These are phyloP conservation scores for Trichophyton rubrum DNA, from an alignment of 2,329 filamentous ascomycete genomes.

Conservation along the genomic window DNA sequence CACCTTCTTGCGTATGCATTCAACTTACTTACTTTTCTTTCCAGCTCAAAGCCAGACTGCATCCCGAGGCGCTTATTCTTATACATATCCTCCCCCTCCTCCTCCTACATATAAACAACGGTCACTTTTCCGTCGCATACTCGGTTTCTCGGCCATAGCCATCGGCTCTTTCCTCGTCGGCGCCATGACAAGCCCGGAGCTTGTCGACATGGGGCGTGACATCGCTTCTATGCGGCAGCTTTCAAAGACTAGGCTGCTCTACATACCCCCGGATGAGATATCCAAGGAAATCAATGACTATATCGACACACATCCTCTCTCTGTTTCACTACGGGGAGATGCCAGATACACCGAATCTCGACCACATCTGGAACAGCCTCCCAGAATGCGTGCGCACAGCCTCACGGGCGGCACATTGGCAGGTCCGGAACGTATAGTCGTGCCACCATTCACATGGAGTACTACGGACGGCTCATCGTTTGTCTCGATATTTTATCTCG, in stretches of 20 bases:
- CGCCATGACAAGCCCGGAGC: constrained; percentile 18
- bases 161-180: constrained; percentile 24
- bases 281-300: constrained; percentile 53
- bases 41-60: neutral
- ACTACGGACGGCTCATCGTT: constrained; percentile 58
- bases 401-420: constrained; percentile 70
- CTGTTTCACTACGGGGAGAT: constrained; percentile 53
- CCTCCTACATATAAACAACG: constrained; percentile 14
- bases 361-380: constrained; percentile 77
- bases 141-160: constrained; percentile 28
- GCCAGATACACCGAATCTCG: constrained; percentile 61
- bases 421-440: constrained; percentile 61
- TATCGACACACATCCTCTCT: constrained; percentile 65
- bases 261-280: constrained; percentile 43
- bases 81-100: neutral
- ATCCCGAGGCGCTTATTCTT: neutral
- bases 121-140: constrained; percentile 24
- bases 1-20: neutral
- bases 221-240: constrained; percentile 27
- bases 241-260: constrained; percentile 58
- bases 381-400: constrained; percentile 55
- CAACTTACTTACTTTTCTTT: neutral
- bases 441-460: constrained; percentile 68
- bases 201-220: constrained; percentile 24
- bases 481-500: constrained; percentile 54